Evolutionary conservation across 495 filamentous ascomycete genomes (phyloP).

Genomic region (Talaromyces adpressus): DNA sequence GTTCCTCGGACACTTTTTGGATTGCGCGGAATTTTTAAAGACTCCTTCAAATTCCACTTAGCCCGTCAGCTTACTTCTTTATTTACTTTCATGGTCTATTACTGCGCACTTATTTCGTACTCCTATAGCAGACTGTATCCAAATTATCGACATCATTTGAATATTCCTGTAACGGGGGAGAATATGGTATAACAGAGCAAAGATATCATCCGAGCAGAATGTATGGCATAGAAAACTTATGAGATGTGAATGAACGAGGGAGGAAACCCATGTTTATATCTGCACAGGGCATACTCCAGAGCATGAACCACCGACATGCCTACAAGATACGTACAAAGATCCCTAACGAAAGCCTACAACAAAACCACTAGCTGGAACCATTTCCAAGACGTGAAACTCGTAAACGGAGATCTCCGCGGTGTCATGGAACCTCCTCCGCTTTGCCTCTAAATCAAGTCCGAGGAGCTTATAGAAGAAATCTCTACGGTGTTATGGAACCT

Average conservation of each 20-base stretch:
- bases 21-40: neutral
- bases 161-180: neutral
- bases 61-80: neutral
- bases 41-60: neutral
- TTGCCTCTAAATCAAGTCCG: neutral
- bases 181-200: neutral
- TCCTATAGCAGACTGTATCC: neutral
- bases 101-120: neutral
- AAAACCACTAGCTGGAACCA: neutral
- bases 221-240: neutral
- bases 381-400: neutral
- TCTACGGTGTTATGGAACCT: too few relatives aligned
- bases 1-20: neutral
- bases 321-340: neutral
- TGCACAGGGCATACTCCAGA: neutral
- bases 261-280: neutral
- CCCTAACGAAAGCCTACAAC: neutral
- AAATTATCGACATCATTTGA: neutral
- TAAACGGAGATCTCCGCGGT: neutral
- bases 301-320: neutral
- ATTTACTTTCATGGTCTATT: neutral
- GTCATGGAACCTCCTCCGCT: neutral
- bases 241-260: neutral
- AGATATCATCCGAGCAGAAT: neutral
- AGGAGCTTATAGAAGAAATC: too few relatives aligned